A percentile compares a stretch with the other conserved stretches of the same genome.
Evolutionary conservation across 352 stramenopile genomes (phyloP).

Genomic region (Pythium phragmitis): DNA sequence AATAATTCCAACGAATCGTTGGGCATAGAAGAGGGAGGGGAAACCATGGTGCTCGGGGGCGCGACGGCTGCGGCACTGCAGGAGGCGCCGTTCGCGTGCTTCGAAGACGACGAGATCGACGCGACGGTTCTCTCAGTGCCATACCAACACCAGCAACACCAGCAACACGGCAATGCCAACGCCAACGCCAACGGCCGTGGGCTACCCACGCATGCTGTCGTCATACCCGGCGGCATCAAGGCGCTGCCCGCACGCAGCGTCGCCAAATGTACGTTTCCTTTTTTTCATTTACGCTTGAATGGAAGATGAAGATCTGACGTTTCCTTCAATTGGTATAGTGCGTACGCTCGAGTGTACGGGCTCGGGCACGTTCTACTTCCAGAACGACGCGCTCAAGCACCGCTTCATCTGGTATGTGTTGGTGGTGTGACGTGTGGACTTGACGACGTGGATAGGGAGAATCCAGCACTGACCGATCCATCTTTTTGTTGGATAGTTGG

Average conservation of each 20-base stretch:
- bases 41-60: conserved; percentile 8
- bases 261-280: conserved; percentile 33
- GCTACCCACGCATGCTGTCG: conserved; percentile 35
- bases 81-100: conserved; percentile 71
- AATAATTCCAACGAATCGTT: conserved; percentile 9
- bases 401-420: conserved; percentile 53
- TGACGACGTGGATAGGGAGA: too few species aligned
- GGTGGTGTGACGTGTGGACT: not conserved
- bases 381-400: conserved; percentile 62
- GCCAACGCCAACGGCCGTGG: not conserved
- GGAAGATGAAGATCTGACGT: not conserved
- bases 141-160: not conserved
- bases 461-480: not conserved
- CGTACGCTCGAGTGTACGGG: conserved; percentile 64
- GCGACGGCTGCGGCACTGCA: conserved; percentile 34
- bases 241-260: conserved; percentile 55
- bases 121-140: not conserved
- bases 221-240: conserved; percentile 26
- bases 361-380: conserved; percentile 73
- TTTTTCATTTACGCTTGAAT: not conserved
- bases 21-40: conserved; percentile 7
- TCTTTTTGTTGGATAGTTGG: conserved; percentile 34
- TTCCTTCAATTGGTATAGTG: conserved; percentile 30
- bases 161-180: not conserved
- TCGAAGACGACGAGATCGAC: conserved; percentile 55